Base-by-base conservation (phyloP, 495 filamentous ascomycete genomes). In the Extremus antarcticus region DNA sequence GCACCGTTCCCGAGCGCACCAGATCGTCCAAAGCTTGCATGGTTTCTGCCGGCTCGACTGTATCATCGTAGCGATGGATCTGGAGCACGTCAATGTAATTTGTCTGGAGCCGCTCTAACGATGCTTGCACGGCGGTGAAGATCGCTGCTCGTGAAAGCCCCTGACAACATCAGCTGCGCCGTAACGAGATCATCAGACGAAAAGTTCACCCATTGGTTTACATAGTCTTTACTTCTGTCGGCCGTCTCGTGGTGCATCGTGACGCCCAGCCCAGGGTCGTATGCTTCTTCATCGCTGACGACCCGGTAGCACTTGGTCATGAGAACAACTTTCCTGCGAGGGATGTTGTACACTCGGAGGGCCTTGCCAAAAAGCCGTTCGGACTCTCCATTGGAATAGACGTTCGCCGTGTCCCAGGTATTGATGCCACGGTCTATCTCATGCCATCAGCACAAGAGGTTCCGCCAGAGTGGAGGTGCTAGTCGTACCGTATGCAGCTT, bases 71-170 rank as follows among this genome's bases (percentile, higher is more conserved):
- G 16, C 84, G 74, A 58, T 92, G 87, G 57, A 89, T 86, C 65
- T 87, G 82, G 40, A 88, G 74, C 25, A 89, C 66, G 61, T 91
- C 86, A 60, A 89, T 79, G 13, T 35, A 35, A 61, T 89, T 89
- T 0, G 82, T 81, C 17, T 73, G 78, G 1, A 90, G 74, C 7
- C 85, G 74, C 54, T 74, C 59, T n/a, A 89, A 73, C 35, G 78
- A 81, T 15, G 78, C 82, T 50, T 88, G 76, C 35, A 89, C 80
- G 22, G 82, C 78, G 53, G 81, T 79, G 65, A 90, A 82, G 62
- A 90, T 86, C 40, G 62, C 52, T 25, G 58, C 62, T 10, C 68
- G 51, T 23, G 51, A 58, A n/a, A 70, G 50, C 7, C 67, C 67
- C 3, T n/a, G n/a, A n/a, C n/a, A 77, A 69, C 1, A 73, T 71